Evolutionary conservation across 768 basidiomycete genomes (phyloP), one percentile per base, ranked within the genome.

Genomic region (Termitomyces sp.): DNA sequence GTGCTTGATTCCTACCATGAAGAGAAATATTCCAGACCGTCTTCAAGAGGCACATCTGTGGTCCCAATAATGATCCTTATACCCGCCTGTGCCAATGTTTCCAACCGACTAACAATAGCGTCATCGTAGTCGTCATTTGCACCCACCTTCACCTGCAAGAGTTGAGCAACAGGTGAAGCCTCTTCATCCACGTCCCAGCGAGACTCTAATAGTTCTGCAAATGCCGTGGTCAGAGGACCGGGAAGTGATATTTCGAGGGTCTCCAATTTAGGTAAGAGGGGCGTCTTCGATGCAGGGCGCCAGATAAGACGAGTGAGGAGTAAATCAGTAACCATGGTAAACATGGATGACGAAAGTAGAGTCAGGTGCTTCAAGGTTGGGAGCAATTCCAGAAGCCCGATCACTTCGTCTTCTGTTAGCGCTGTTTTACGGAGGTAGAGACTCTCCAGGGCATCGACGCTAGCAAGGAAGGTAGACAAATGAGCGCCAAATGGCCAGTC

Each of bases 381-480:
- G 11, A 76, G 45, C 45, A 74, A 66, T 65, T 73, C 71, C 46
- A 76, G 65, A 33, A 73, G 67, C 49, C 71, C 69, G 7, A 76
- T 71, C 20, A 77, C 70, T 58, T 75, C 72, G 32, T 69, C 68
- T 59, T 77, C 76, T 32, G 68, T 66, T 22, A 76, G 44, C 3
- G 74, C 67, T n/a, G 75, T 78, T 61, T 75, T 76, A 36, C 78
- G 71, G 4, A 79, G 69, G 61, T 77, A 76, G 22, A 79, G 69
- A 8, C 71, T 74, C 59, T 72, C 68, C 36, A 79, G 63, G 13
- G 69, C 70, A 36, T 71, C 62, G 13, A 77, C 55, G 45, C 71
- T 66, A 2, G 75, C 71, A 5, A 79, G 66, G 63, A 79, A 79
- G 24, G 69, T 64, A 12, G 68, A 67, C 36, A 79, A 73, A 32